Percentiles rank a stretch among this genome's conserved stretches.
Conservation (phyloP, 2,329 filamentous ascomycete genomes). For the Bipolaris cookei region DNA sequence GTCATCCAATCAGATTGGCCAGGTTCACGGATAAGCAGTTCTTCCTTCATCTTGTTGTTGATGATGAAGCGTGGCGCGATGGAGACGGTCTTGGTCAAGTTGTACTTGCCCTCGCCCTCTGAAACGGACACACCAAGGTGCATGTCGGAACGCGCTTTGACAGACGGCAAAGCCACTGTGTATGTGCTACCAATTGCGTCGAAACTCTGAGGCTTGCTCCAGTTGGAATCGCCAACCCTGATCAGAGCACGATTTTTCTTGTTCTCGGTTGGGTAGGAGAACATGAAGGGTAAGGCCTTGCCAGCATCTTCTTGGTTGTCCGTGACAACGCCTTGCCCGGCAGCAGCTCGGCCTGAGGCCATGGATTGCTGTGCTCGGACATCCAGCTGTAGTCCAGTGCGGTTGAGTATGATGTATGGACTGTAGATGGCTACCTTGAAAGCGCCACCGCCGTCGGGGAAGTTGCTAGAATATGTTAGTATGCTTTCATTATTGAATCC, state of each 20-base stretch:
- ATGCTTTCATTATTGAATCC: background rate
- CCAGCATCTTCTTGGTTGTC: constrained; percentile 63
- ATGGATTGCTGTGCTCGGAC: constrained; percentile 89
- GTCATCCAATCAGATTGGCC: constrained; percentile 86
- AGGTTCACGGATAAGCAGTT: constrained; percentile 87
- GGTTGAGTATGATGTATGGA: constrained; percentile 93
- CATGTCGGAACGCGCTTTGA: constrained; percentile 76
- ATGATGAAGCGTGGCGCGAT: constrained; percentile 91
- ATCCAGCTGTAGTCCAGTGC: constrained; percentile 87
- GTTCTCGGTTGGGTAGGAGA: constrained; percentile 88
- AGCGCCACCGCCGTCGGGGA: constrained; percentile 90
- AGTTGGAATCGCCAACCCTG: constrained; percentile 86
- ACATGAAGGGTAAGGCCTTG: constrained; percentile 93
- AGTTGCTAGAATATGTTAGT: constrained; percentile 56
- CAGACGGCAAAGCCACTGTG: constrained; percentile 81
- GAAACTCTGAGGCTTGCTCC: constrained; percentile 98
- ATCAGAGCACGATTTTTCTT: constrained; percentile 88
- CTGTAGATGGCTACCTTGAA: constrained; percentile 96
- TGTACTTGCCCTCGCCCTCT: constrained; percentile 96
- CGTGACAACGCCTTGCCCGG: constrained; percentile 74
- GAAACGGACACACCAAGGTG: constrained; percentile 88
- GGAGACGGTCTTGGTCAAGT: constrained; percentile 93
- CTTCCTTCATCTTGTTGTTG: constrained; percentile 89
- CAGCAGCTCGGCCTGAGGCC: constrained; percentile 79
- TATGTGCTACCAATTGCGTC: constrained; percentile 94